A percentile compares a stretch with the other conserved stretches of the same genome.
phyloP scores from a whole-genome alignment of 306 rosid genomes.

The Gynostemma pentaphyllum region DNA sequence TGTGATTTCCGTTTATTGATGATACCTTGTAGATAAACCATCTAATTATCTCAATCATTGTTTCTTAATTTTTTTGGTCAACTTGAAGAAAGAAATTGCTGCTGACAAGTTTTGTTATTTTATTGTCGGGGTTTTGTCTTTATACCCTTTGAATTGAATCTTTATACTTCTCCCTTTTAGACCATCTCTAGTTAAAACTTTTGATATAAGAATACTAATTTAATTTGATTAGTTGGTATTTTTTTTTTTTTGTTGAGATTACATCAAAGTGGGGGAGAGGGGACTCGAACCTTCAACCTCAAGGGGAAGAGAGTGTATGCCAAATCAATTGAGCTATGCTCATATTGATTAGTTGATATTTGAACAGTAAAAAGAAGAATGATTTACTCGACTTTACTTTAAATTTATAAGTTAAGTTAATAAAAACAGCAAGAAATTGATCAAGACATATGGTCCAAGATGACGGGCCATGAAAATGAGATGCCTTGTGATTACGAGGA shows the following conservation, averaged over 20 bases:
- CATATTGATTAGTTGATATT: too few relatives aligned
- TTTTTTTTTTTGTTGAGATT: too few relatives aligned
- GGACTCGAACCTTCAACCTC: too few relatives aligned
- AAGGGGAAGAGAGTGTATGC: too few relatives aligned
- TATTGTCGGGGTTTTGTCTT: conserved; percentile 3
- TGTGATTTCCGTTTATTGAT: conserved; percentile 11
- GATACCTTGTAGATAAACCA: conserved; percentile 24
- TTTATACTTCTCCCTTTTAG: not conserved
- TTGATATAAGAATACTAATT: too few relatives aligned
- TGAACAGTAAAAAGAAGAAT: too few relatives aligned
- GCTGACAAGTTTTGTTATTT: conserved; percentile 18
- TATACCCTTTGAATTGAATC: conserved; percentile 4
- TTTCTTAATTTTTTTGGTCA: not conserved
- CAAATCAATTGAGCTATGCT: too few relatives aligned
- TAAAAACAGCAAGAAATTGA: too few relatives aligned
- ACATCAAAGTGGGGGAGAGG: too few relatives aligned
- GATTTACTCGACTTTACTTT: not conserved
- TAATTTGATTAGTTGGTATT: too few relatives aligned
- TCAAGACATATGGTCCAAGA: not conserved
- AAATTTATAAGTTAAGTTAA: not conserved
- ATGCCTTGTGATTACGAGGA: conserved; percentile 21
- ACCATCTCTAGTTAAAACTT: too few relatives aligned
- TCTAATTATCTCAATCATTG: conserved; percentile 4
- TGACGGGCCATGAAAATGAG: not conserved
- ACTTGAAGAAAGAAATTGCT: conserved; percentile 2